Base-by-base conservation (phyloP, 108 stramenopile genomes). In the Nannochloropsis gaditana region DNA sequence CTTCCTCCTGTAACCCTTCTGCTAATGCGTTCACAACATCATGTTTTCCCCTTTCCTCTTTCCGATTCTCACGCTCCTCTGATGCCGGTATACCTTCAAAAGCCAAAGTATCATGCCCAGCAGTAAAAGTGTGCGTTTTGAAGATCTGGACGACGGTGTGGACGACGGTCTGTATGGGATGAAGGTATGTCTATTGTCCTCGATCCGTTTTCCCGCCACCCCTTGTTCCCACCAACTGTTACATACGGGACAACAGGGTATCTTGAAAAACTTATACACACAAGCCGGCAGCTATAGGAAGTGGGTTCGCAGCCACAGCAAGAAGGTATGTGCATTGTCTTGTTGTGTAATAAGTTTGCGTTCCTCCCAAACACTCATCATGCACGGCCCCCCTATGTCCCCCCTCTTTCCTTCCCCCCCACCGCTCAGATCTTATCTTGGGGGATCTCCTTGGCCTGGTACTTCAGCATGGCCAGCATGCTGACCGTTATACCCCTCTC, bases 71-170 rank as follows among this genome's bases (percentile, higher is more conserved):
- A 31, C 31, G 1, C 31, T 31, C 31, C 31, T 31, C 31, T 31
- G 31, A 31, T 31, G 31, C 31, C 31, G 31, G 31, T 31, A 31
- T 31, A 31, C 31, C 1, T 31, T 31, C 31, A 31, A 31, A 31
- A 31, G 31, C 31, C 31, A 31, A 31, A 31, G 31, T n/a, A 73
- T n/a, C 59, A 73, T 73, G 59, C 59, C 59, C n/a, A 2, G 19
- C 59, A 15, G 59, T n/a, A 73, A 73, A 73, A 73, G 59, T n/a
- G 59, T 73, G 59, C 59, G 59, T n/a, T 73, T 73, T n/a, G 59
- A 73, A n/a, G 59, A 73, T 2, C 8, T 73, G 59, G 59, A 73
- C 59, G 59, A 73, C 59, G 59, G 59, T n/a, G 8, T 6, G 19
- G 59, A 73, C 19, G 59, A 73, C 59, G 59, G 59, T n/a, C 19